These are phyloP conservation scores for Solanum ossicruentum DNA, from an alignment of 257 asterid genomes.

Conservation along the genomic window DNA sequence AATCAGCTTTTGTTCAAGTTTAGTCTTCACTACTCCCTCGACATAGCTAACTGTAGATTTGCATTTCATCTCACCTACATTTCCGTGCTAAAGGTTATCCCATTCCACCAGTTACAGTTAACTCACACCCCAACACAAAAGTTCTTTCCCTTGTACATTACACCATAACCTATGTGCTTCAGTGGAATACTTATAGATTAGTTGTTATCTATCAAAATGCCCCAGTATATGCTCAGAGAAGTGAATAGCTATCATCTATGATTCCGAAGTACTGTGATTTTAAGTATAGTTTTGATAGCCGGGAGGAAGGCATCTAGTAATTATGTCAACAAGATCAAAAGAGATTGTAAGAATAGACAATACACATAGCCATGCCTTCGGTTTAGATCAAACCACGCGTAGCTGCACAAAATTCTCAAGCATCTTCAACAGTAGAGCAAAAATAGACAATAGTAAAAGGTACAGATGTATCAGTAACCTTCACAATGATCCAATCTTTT, in stretches of 20 bases:
- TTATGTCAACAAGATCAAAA: background rate
- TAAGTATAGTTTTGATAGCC: background rate
- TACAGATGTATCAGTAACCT: background rate
- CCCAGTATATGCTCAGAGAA: background rate
- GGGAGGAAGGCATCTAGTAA: background rate
- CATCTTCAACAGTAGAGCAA: background rate
- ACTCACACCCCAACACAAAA: background rate
- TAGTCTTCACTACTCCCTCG: background rate
- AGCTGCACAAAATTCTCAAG: background rate
- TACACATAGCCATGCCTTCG: background rate
- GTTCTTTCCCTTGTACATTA: background rate
- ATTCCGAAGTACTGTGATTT: background rate
- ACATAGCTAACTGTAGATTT: background rate
- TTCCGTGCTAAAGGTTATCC: background rate
- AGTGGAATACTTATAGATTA: background rate
- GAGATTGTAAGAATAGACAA: background rate
- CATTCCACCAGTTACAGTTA: background rate
- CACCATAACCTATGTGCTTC: background rate
- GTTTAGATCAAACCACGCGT: background rate
- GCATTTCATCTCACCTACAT: background rate
- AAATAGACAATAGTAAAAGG: background rate
- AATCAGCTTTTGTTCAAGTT: background rate
- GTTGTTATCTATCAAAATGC: background rate
- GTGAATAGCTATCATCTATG: background rate
- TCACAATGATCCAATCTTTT: background rate